These are phyloP conservation scores for Podospora anserina DNA, from an alignment of 495 filamentous ascomycete genomes.

Conservation along the genomic window DNA sequence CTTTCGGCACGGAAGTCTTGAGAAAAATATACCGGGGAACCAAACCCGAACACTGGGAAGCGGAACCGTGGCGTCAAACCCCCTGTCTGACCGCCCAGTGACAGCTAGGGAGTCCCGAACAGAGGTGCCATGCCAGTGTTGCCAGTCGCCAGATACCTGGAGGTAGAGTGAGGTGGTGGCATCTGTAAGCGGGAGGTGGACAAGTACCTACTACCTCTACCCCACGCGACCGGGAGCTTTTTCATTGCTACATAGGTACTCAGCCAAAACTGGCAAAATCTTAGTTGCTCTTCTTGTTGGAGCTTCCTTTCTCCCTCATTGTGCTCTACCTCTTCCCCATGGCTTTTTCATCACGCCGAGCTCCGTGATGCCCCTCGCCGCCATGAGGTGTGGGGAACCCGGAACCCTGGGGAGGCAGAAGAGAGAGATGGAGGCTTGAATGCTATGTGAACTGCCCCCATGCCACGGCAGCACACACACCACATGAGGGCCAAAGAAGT, in stretches of 20 bases:
- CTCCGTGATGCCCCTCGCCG: constrained; percentile 22
- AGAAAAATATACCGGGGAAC: neutral
- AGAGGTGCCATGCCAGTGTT: neutral
- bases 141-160: neutral
- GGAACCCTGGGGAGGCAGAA: constrained; percentile 17
- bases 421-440: neutral
- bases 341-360: constrained; percentile 10
- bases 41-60: neutral
- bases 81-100: neutral
- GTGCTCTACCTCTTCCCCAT: constrained; percentile 8
- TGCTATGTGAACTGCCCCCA: neutral
- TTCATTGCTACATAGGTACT: constrained; percentile 3
- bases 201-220: neutral
- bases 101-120: neutral
- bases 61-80: neutral
- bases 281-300: constrained; percentile 16
- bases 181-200: neutral
- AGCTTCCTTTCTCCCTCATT: constrained; percentile 17
- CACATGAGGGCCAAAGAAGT: constrained; percentile 17
- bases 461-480: constrained; percentile 16
- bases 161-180: neutral
- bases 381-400: constrained; percentile 29
- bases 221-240: constrained; percentile 7
- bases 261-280: constrained; percentile 13
- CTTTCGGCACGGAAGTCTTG: neutral